Conservation (phyloP, 1,284 basidiomycete genomes). For the Boletus holoroseus region DNA sequence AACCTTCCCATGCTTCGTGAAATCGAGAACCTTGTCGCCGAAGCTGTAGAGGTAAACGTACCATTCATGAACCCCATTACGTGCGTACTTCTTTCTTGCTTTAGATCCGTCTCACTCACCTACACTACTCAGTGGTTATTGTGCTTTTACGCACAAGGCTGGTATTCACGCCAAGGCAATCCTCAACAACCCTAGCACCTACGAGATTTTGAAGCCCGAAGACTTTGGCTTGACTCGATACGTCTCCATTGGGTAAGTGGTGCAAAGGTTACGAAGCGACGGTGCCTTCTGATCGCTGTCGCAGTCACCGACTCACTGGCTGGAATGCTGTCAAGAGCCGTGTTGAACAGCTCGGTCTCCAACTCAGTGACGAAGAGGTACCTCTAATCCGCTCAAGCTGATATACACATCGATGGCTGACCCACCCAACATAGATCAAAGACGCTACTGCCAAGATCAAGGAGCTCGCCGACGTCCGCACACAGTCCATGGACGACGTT, state of each 20-base stretch:
- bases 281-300: constrained; percentile 9
- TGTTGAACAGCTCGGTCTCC: constrained; percentile 92
- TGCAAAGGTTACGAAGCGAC: neutral
- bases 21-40: constrained; percentile 98
- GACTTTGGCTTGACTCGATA: constrained; percentile 98
- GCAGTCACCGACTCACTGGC: constrained; percentile 85
- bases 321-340: constrained; percentile 99
- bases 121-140: constrained; percentile 72
- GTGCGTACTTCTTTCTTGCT: constrained; percentile 38
- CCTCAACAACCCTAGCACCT: constrained; percentile 98
- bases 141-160: constrained; percentile 99
- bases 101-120: constrained; percentile 3
- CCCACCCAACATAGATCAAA: constrained; percentile 62
- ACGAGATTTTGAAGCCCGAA: constrained; percentile 96
- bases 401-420: neutral
- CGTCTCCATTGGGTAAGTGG: constrained; percentile 85
- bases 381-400: constrained; percentile 7
- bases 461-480: constrained; percentile 96
- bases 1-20: constrained; percentile 96
- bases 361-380: constrained; percentile 80
- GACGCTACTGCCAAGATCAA: constrained; percentile 99
- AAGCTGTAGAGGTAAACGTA: constrained; percentile 96
- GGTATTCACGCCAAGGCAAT: constrained; percentile 99
- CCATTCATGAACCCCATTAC: constrained; percentile 96
- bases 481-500: constrained; percentile 99